Percentiles rank a stretch among this genome's conserved stretches.
These are phyloP conservation scores for Phanerodontia chrysosporium DNA, from an alignment of 768 basidiomycete species.

Conservation along the genomic window DNA sequence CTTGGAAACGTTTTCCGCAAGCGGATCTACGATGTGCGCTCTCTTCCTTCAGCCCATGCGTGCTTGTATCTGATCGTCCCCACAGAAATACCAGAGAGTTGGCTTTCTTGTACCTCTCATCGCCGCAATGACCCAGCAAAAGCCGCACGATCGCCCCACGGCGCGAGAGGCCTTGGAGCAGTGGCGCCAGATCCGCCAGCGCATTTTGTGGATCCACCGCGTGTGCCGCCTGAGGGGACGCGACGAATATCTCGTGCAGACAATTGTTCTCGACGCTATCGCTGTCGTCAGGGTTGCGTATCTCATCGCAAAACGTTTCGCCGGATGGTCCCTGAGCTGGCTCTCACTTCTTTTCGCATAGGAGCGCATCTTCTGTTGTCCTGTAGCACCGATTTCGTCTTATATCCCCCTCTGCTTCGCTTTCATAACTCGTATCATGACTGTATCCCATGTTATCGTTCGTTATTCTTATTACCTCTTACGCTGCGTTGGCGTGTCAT, in stretches of 20 bases:
- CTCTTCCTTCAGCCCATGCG: too few species aligned
- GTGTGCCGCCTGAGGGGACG: neutral
- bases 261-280: neutral
- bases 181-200: slow-evolving; percentile 1
- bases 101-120: slow-evolving; percentile 2
- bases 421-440: too few species aligned
- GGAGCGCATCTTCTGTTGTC: too few species aligned
- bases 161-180: neutral
- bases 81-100: slow-evolving; percentile 1
- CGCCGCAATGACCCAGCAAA: neutral
- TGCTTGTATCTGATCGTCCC: neutral
- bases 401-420: too few species aligned
- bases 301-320: neutral
- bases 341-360: neutral
- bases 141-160: neutral
- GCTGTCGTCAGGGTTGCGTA: neutral
- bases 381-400: too few species aligned
- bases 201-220: neutral
- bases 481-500: too few species aligned
- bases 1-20: slow-evolving; percentile 21
- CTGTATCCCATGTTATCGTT: too few species aligned
- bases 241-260: neutral
- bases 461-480: too few species aligned
- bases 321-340: neutral
- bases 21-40: neutral